Evolutionary conservation across 2,329 filamentous ascomycete species (phyloP).

Genomic region (Rhynchosporium secalis): DNA sequence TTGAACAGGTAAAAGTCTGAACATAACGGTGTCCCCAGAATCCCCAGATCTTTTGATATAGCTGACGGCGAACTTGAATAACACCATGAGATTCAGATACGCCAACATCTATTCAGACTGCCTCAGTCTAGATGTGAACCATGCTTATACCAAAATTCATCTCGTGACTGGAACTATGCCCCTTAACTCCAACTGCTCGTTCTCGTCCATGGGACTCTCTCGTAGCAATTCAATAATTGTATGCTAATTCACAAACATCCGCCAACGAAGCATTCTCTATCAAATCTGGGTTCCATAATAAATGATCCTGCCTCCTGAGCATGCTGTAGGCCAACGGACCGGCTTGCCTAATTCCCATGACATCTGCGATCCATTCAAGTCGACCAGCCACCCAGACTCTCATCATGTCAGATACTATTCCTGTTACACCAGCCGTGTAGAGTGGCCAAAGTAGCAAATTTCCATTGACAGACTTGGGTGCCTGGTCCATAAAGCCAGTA

Average conservation of each 20-base stretch:
- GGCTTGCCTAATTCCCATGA: slow-evolving; percentile 34
- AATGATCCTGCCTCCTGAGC: slow-evolving; percentile 17
- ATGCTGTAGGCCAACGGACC: slow-evolving; percentile 27
- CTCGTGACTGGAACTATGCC: neutral
- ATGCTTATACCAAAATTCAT: too few relatives aligned
- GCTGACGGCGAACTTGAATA: neutral
- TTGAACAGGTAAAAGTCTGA: too few relatives aligned
- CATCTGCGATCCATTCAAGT: slow-evolving; percentile 31
- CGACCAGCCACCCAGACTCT: slow-evolving; percentile 32
- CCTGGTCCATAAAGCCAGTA: neutral
- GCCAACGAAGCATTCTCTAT: neutral
- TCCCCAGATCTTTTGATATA: too few relatives aligned
- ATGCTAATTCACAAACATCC: neutral
- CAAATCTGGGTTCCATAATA: slow-evolving; percentile 11
- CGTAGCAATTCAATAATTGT: neutral
- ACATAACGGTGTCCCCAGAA: too few relatives aligned
- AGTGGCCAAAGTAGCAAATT: slow-evolving; percentile 36
- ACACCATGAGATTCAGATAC: neutral
- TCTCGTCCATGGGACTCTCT: neutral
- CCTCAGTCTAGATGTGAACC: too few relatives aligned
- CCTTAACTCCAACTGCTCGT: neutral
- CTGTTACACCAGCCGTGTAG: slow-evolving; percentile 30
- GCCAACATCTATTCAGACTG: too few relatives aligned
- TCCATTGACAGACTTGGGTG: slow-evolving; percentile 28
- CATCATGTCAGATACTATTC: slow-evolving; percentile 31